These are phyloP conservation scores for Hanseniaspora occidentalis DNA, from an alignment of 805 yeast genomes.

Conservation along the genomic window DNA sequence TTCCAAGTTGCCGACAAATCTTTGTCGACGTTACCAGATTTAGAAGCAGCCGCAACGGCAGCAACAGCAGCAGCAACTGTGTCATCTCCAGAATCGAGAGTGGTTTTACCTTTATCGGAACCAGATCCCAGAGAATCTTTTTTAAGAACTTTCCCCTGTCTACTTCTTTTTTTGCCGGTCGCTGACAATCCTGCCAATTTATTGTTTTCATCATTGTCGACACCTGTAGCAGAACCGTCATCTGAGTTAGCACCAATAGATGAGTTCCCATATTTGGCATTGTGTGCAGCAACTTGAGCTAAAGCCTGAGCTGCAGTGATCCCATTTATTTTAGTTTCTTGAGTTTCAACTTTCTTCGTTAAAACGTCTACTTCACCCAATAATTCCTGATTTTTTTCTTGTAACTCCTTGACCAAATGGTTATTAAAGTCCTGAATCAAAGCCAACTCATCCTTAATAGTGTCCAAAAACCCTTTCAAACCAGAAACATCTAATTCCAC, in stretches of 20 bases:
- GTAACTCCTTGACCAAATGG: not conserved
- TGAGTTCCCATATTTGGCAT: too few species aligned
- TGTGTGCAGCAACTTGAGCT: too few species aligned
- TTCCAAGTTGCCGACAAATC: not conserved
- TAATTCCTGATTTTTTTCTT: not conserved
- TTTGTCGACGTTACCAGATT: not conserved
- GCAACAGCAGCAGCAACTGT: not conserved
- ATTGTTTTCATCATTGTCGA: not conserved
- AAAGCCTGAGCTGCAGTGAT: too few species aligned
- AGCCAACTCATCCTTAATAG: not conserved
- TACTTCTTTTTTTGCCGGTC: too few species aligned
- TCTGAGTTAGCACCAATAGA: too few species aligned
- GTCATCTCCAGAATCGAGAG: too few species aligned
- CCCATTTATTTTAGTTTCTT: too few species aligned
- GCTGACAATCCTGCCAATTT: not conserved
- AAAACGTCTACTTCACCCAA: not conserved
- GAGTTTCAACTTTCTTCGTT: too few species aligned
- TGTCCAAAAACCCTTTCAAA: not conserved
- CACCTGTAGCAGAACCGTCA: not conserved
- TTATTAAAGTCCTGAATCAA: not conserved
- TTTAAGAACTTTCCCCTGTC: too few species aligned
- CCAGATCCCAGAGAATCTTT: too few species aligned
- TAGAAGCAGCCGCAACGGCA: not conserved
- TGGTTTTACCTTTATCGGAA: too few species aligned
- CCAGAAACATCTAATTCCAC: not conserved